Base-by-base conservation (phyloP, 2,329 filamentous ascomycete genomes). In the Neodidymelliopsis sp. region DNA sequence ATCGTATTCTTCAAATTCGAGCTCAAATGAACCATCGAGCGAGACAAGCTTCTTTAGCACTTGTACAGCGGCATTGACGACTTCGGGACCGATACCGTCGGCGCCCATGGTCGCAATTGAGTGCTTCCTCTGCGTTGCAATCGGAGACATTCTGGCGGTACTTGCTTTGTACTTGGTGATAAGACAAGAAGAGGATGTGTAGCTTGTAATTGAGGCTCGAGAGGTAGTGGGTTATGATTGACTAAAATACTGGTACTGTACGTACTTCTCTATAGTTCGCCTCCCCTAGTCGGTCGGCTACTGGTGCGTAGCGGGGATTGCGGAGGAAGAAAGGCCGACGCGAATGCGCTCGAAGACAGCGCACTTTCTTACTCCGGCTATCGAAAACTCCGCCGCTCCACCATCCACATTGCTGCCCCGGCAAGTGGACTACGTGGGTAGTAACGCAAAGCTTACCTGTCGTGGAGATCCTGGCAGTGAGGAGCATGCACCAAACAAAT, bases 41-140 rank as follows among this genome's bases (percentile, higher is more conserved):
- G 75, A 65, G 4, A 77, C 74, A 1, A 87, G 68, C 11, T 78
- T 77, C 53, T 84, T 77, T 39, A 90, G 71, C 0, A 86, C 87
- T 30, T 79, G 75, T 7, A 88, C 81, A 2, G 84, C 85, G 1
- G 84, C 84, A 23, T 79, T 75, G 68, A 87, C 82, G 9, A 89
- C 86, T 68, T 89, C 87, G 1, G 80, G 80, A 2, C 87, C 86
- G 52, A 89, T 89, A 43, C 86, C 86, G 62, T 89, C 86, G 6
- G 84, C 87, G 0, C 85, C 84, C 44, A 89, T 86, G 78, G 64
- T 67, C 12, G 66, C 67, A 38, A 70, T 67, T 38, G 60, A 69
- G 36, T 69, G 52, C 18, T 54, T 63, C 13, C 58, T 60, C 23
- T 54, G 52, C 3, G 60, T 43, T 24, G 58, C 53, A 28, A 56